Base-by-base conservation (phyloP, 2,329 filamentous ascomycete genomes). In the Scedosporium minutisporum region DNA sequence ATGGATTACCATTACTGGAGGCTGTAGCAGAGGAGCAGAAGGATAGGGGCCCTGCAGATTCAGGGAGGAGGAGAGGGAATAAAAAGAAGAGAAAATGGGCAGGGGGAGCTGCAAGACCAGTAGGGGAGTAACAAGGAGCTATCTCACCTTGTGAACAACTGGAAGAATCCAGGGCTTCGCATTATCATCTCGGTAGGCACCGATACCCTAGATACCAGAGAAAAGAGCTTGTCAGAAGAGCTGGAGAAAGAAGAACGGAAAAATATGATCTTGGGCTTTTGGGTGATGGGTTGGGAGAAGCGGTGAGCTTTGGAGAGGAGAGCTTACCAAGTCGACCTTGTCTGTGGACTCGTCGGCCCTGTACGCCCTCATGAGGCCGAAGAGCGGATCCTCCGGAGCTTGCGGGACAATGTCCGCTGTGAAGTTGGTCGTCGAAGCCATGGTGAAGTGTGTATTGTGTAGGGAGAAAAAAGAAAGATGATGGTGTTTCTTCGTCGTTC, bases 161-260 rank as follows among this genome's bases (percentile, higher is more conserved):
- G 95, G 93, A 66, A 99, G 78, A 65, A 99, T 87, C 95, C 95
- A 99, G 3, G 95, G 95, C 80, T 97, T 97, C 65, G 92, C 93
- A 73, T 93, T 89, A 78, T 97, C 83, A 72, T 96, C 95, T 73
- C 95, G 85, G 78, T 99, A 99, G 64, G 95, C 95, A 69, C 95
- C 95, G 78, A 97, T 87, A 64, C 85, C 85, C 83, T 85, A 64
- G 6, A 41, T 59, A 12, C 9, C 14, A 33, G 9, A 21, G n/a
- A 42, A 27, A 5, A 41, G 10, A 58, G 33, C 29, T 44, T 18
- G 59, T 61, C 44, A 55, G 51, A 23, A 21, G 14, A 48, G 48
- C 51, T 61, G 29, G 14, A 38, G 55, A 42, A 29, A 59, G 48
- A 66, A 55, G 16, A n/a, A 62, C 1, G 3, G 10, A 21, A 18